phyloP scores from a whole-genome alignment of 2,329 filamentous ascomycete genomes.

The Aaosphaeria pasadenensis region DNA sequence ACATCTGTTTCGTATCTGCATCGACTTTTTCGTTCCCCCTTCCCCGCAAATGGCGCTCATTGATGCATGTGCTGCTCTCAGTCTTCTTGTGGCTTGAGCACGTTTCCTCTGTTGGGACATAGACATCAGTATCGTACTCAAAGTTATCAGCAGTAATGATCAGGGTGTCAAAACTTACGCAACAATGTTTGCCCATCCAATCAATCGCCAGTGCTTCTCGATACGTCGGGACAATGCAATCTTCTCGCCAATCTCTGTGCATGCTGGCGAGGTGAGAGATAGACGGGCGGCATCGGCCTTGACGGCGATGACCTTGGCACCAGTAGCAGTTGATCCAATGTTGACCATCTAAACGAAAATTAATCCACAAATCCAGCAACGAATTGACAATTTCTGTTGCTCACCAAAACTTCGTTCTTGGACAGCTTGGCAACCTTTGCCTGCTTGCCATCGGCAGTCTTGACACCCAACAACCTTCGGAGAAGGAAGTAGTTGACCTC shows the following conservation, averaged over 20 bases:
- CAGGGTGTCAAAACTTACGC: slow-evolving; percentile 30
- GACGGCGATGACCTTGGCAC: slow-evolving; percentile 94
- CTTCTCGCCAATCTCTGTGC: slow-evolving; percentile 97
- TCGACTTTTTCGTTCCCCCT: background rate
- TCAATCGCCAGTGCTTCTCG: slow-evolving; percentile 87
- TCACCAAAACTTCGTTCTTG: slow-evolving; percentile 88
- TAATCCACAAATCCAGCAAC: slow-evolving; percentile 9
- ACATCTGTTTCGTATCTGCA: background rate
- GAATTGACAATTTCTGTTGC: background rate
- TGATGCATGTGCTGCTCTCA: slow-evolving; percentile 3
- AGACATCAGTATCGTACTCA: slow-evolving; percentile 5
- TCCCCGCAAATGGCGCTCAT: too few relatives aligned
- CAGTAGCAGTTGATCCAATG: slow-evolving; percentile 95
- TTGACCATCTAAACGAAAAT: slow-evolving; percentile 72
- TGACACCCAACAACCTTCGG: slow-evolving; percentile 89
- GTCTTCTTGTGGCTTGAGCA: slow-evolving; percentile 29
- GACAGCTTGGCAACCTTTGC: slow-evolving; percentile 97
- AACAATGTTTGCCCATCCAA: slow-evolving; percentile 43
- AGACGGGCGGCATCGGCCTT: slow-evolving; percentile 98
- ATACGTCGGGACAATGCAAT: slow-evolving; percentile 94
- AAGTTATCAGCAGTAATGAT: background rate
- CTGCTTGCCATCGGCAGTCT: slow-evolving; percentile 97
- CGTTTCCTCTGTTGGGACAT: slow-evolving; percentile 32
- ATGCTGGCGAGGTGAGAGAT: slow-evolving; percentile 86
- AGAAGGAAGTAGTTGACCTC: slow-evolving; percentile 98